Evolutionary conservation across 352 stramenopile species (phyloP).

Genomic region (Pythium dissimile): DNA sequence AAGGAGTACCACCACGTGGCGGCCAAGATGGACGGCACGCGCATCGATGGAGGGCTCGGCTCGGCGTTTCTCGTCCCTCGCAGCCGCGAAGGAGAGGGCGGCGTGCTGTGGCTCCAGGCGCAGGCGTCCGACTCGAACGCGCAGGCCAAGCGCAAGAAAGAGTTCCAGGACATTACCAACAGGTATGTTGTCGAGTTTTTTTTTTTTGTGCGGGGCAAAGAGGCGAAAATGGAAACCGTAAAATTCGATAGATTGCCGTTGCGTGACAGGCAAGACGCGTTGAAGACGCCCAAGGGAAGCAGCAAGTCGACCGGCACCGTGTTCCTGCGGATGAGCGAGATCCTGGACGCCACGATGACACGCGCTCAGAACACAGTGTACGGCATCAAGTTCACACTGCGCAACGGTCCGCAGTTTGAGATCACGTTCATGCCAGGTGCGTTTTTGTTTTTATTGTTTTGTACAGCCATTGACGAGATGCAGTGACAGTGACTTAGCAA

Average conservation of each 20-base stretch:
- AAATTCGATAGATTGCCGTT: conserved; percentile 8
- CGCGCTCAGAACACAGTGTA: conserved; percentile 40
- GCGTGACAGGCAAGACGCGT: conserved; percentile 17
- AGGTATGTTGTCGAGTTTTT: conserved; percentile 13
- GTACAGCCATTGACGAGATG: not conserved
- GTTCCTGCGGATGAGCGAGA: conserved; percentile 29
- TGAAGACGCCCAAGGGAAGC: conserved; percentile 21
- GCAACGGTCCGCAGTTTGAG: conserved; percentile 36
- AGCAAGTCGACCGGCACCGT: conserved; percentile 30
- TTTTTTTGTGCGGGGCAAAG: not conserved
- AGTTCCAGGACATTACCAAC: conserved; percentile 61
- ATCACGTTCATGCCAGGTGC: conserved; percentile 60
- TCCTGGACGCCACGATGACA: conserved; percentile 26
- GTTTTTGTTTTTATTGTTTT: not conserved
- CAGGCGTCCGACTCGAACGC: conserved; percentile 48
- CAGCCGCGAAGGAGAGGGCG: conserved; percentile 16
- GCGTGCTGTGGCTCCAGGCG: conserved; percentile 56
- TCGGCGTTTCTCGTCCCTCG: conserved; percentile 23
- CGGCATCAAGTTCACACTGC: conserved; percentile 37
- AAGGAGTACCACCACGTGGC: conserved; percentile 48
- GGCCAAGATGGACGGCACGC: conserved; percentile 45
- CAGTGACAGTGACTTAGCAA: too few relatives aligned
- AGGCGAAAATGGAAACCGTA: not conserved
- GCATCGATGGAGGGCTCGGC: conserved; percentile 50
- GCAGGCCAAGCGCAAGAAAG: conserved; percentile 41